phyloP scores from a whole-genome alignment of 1,284 basidiomycete species.

The Cerrena zonata region DNA sequence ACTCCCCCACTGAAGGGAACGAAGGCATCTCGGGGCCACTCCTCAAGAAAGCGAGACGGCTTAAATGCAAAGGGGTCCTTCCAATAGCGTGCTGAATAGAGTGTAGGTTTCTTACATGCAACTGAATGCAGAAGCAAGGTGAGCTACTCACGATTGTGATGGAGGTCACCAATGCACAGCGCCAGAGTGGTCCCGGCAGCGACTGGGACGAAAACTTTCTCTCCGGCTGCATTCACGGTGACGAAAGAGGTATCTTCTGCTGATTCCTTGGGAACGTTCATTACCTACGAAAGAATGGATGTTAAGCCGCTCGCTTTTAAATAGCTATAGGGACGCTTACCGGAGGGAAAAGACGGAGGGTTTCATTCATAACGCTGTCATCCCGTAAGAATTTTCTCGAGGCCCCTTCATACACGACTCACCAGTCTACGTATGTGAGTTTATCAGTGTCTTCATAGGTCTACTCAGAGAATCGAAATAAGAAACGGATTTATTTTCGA shows the following conservation, averaged over 20 bases:
- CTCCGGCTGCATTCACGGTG: slow-evolving; percentile 34
- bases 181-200: slow-evolving; percentile 40
- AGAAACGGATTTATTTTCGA: too few relatives aligned
- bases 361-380: slow-evolving; percentile 52
- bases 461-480: slow-evolving; percentile 13
- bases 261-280: slow-evolving; percentile 43
- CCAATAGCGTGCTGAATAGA: slow-evolving; percentile 36
- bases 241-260: slow-evolving; percentile 42
- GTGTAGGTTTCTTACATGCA: too few relatives aligned
- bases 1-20: slow-evolving; percentile 34
- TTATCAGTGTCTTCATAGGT: slow-evolving; percentile 6
- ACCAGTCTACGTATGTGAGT: not conserved
- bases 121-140: too few relatives aligned
- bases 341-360: slow-evolving; percentile 54
- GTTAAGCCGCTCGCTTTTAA: too few relatives aligned
- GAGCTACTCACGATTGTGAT: slow-evolving; percentile 33
- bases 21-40: slow-evolving; percentile 36
- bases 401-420: too few relatives aligned
- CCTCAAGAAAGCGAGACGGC: slow-evolving; percentile 36
- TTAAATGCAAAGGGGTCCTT: slow-evolving; percentile 34
- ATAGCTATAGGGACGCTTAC: too few relatives aligned
- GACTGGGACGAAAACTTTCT: slow-evolving; percentile 36
- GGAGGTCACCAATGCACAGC: slow-evolving; percentile 40
- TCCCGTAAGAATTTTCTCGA: not conserved
- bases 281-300: too few relatives aligned